These are phyloP conservation scores for Bacidia gigantensis DNA, from an alignment of 495 filamentous ascomycete species.

Conservation along the genomic window DNA sequence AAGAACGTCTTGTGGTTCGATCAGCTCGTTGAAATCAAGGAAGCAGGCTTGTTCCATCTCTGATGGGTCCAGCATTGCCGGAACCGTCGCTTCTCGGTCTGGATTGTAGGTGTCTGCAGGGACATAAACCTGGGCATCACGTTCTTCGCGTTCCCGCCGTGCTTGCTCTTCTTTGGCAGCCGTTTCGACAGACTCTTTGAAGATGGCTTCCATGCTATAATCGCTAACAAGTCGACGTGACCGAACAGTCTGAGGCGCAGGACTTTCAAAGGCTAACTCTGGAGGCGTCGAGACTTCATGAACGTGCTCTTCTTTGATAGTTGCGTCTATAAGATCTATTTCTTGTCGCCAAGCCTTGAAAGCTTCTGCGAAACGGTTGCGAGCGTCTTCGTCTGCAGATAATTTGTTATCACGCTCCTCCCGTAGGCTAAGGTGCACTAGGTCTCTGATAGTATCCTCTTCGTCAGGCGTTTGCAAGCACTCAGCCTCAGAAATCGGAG, in stretches of 20 bases:
- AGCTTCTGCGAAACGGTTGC: constrained; percentile 28
- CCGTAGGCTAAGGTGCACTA: constrained; percentile 25
- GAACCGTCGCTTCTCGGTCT: constrained; percentile 73
- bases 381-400: constrained; percentile 28
- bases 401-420: constrained; percentile 30
- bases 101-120: constrained; percentile 39
- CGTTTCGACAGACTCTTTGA: constrained; percentile 57
- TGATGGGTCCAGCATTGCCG: constrained; percentile 53
- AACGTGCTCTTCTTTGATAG: constrained; percentile 41
- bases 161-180: constrained; percentile 63
- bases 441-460: constrained; percentile 25
- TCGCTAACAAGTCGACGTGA: constrained; percentile 54
- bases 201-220: constrained; percentile 59
- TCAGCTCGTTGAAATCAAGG: constrained; percentile 57
- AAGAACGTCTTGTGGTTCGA: constrained; percentile 52
- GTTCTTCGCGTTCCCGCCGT: constrained; percentile 49
- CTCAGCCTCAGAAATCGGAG: constrained; percentile 37
- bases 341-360: constrained; percentile 37
- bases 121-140: constrained; percentile 49
- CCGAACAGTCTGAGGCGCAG: constrained; percentile 29
- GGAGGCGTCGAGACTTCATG: constrained; percentile 36
- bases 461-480: constrained; percentile 30
- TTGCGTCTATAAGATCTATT: constrained; percentile 46
- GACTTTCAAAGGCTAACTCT: constrained; percentile 25
- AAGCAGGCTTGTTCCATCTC: constrained; percentile 39